phyloP scores from a whole-genome alignment of 495 filamentous ascomycete species.

The Lasiosphaeria hispida region DNA sequence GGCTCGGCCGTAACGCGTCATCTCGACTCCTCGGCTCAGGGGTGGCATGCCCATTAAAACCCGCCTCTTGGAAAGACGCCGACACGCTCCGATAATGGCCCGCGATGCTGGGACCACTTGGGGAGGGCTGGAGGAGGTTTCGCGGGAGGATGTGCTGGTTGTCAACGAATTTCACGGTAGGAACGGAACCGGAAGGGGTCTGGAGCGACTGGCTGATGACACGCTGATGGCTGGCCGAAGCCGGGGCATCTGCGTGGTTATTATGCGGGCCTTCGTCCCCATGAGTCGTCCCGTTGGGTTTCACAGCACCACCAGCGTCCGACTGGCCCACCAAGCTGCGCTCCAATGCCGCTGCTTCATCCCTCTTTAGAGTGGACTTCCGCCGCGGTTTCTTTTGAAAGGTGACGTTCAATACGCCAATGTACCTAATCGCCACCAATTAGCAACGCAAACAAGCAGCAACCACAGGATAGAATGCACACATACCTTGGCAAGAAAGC shows the following conservation, averaged over 20 bases:
- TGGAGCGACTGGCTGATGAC: constrained; percentile 77
- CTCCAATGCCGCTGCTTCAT: constrained; percentile 33
- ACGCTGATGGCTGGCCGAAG: constrained; percentile 42
- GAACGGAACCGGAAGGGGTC: constrained; percentile 53
- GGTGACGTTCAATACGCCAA: constrained; percentile 95
- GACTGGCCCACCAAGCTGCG: constrained; percentile 8
- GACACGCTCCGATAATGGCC: constrained; percentile 39
- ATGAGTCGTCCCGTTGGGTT: constrained; percentile 13
- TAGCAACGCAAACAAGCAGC: background rate
- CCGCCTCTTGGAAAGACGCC: constrained; percentile 21
- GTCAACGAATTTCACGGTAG: constrained; percentile 91
- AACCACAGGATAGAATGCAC: background rate
- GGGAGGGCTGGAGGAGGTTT: constrained; percentile 58
- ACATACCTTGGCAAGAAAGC: constrained; percentile 88
- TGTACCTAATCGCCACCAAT: constrained; percentile 61
- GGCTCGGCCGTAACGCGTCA: constrained; percentile 32
- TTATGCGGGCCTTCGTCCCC: constrained; percentile 12
- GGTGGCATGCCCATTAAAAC: background rate
- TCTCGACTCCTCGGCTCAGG: background rate
- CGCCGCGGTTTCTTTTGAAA: constrained; percentile 80
- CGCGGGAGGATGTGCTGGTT: constrained; percentile 94
- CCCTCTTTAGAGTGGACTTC: constrained; percentile 52
- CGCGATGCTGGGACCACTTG: constrained; percentile 13
- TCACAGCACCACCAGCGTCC: constrained; percentile 12
- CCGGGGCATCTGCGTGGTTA: constrained; percentile 7